Evolutionary conservation across 2,329 filamentous ascomycete species (phyloP).

Genomic region (Septoria linicola): DNA sequence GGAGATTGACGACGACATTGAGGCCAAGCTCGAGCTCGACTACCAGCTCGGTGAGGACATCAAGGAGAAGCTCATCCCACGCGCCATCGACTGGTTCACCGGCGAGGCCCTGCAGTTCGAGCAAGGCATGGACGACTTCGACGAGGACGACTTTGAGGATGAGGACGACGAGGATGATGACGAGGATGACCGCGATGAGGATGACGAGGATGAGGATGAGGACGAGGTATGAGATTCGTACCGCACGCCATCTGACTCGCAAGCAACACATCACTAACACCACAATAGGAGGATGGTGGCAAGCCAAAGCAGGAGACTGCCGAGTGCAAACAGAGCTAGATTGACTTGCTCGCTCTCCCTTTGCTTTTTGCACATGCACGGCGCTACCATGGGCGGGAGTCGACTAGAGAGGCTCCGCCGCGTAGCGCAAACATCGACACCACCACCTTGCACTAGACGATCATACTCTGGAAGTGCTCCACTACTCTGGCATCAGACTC

Average conservation of each 20-base stretch:
- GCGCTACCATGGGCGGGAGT: too few relatives aligned
- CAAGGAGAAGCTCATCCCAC: slow-evolving; percentile 98
- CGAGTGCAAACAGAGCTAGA: slow-evolving; percentile 90
- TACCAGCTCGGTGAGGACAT: slow-evolving; percentile 99
- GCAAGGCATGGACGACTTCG: slow-evolving; percentile 82
- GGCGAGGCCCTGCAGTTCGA: slow-evolving; percentile 96
- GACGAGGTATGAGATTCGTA: slow-evolving; percentile 46
- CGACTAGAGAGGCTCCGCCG: too few relatives aligned
- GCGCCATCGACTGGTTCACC: slow-evolving; percentile 99
- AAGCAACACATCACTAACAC: slow-evolving; percentile 8
- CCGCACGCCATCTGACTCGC: background rate
- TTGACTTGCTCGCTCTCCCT: slow-evolving; percentile 7
- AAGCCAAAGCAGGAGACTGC: slow-evolving; percentile 93
- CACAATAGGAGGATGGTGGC: slow-evolving; percentile 68
- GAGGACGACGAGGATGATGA: slow-evolving; percentile 93
- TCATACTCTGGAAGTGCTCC: too few relatives aligned
- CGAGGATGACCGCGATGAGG: slow-evolving; percentile 74
- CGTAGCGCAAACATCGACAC: too few relatives aligned
- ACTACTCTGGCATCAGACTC: too few relatives aligned
- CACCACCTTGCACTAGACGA: too few relatives aligned
- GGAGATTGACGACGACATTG: slow-evolving; percentile 83
- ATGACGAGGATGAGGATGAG: slow-evolving; percentile 65
- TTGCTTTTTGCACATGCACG: too few relatives aligned
- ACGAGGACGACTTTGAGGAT: slow-evolving; percentile 80
- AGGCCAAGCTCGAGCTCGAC: slow-evolving; percentile 95